A percentile compares a stretch with the other conserved stretches of the same genome.
Conservation (phyloP, 768 basidiomycete genomes). For the Phylloporus rhodoxanthus region DNA sequence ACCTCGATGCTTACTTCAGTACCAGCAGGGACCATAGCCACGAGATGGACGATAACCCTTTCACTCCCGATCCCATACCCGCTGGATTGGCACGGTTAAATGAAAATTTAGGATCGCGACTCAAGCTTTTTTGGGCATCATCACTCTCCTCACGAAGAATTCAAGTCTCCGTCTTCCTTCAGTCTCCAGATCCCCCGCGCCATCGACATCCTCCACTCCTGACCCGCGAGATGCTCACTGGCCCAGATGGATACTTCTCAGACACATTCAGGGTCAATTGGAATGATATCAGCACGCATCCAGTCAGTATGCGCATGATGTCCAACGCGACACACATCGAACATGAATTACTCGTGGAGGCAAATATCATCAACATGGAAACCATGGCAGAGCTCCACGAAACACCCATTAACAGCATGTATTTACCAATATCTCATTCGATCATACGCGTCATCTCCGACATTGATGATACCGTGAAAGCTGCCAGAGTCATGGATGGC, state of each 20-base stretch:
- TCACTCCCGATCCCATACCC: slow-evolving; percentile 15
- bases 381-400: slow-evolving; percentile 38
- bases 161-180: slow-evolving; percentile 54
- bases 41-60: slow-evolving; percentile 13
- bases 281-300: slow-evolving; percentile 63
- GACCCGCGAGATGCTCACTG: slow-evolving; percentile 48
- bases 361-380: slow-evolving; percentile 40
- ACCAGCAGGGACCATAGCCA: slow-evolving; percentile 19
- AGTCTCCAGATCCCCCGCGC: slow-evolving; percentile 14
- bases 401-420: slow-evolving; percentile 22
- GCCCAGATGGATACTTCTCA: slow-evolving; percentile 69
- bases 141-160: slow-evolving; percentile 59
- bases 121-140: slow-evolving; percentile 78
- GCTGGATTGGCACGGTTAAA: slow-evolving; percentile 51
- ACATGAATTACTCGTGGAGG: slow-evolving; percentile 49
- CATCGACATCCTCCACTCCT: slow-evolving; percentile 42
- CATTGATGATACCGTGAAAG: slow-evolving; percentile 81
- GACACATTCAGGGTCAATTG: slow-evolving; percentile 57
- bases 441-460: slow-evolving; percentile 83
- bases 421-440: slow-evolving; percentile 52
- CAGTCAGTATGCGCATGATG: slow-evolving; percentile 49
- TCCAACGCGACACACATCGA: slow-evolving; percentile 41
- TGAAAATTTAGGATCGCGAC: slow-evolving; percentile 67
- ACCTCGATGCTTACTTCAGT: slow-evolving; percentile 50
- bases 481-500: slow-evolving; percentile 69